Evolutionary conservation across 1,284 basidiomycete genomes (phyloP), one percentile per base, ranked within the genome.

Genomic region (Apiotrichum laibachii): DNA sequence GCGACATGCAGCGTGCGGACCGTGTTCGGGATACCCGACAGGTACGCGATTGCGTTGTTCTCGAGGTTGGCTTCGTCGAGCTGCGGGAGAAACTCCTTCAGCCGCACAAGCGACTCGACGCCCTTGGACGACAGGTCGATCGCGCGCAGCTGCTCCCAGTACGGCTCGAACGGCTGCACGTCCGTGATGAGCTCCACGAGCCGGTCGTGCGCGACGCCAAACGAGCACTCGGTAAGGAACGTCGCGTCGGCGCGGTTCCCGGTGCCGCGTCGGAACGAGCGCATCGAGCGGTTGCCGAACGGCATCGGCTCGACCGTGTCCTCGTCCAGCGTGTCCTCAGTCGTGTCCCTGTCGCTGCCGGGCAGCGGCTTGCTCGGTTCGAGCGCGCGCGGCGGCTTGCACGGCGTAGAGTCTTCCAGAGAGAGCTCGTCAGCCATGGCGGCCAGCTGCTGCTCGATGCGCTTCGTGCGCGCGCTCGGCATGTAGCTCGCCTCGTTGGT

Each of bases 151-250:
- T 85, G 81, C 67, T 97, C 92, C 95, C 95, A 99, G 73, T 92
- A 84, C 18, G 93, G 92, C 73, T 94, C 90, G 79, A 92, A 97
- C 1, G 94, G 92, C 73, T 94, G 89, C 15, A 94, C 87, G 71
- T 98, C 94, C 45, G 94, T 98, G 71, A 99, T 91, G 63, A 92
- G 85, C 76, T 92, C 85, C 2, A 99, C 88, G 3, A 99, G 84
- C 48, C 86, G 85, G 75, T 97, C 94, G 71, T 91, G 90, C 11
- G 92, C 85, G 34, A 97, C 86, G 19, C 86, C 90, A 73, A 99
- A 99, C 33, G 93, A 97, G 71, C 93, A 96, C 70, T 97, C 92
- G 37, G 82, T 84, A 63, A 97, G 81, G 80, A 95, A 94, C 0
- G 93, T 96, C 43, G 84, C 86, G 67, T 89, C 86, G 5, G 77